Evolutionary conservation across 495 filamentous ascomycete species (phyloP), one percentile per base, ranked within the genome.

Genomic region (Articulospora tetracladia): DNA sequence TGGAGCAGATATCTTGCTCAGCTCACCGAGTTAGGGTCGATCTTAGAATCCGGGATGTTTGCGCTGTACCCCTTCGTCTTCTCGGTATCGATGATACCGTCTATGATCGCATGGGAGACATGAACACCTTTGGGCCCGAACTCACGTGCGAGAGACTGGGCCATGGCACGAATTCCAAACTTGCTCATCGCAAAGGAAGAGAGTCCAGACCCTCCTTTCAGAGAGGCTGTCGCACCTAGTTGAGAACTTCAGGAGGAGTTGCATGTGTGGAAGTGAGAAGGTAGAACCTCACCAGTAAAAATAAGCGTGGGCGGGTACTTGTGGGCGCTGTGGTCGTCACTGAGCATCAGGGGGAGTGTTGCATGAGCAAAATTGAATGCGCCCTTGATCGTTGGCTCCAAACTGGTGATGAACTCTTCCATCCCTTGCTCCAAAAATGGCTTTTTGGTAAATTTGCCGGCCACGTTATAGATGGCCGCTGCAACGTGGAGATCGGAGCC

Each of bases 51-150:
- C 0, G 78, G 70, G 22, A 27, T 54, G 61, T 80, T 76, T 15
- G 11, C 2, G 27, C 20, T 30, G 68, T 70, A 87, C 4, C 70
- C 76, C 69, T 85, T 84, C 23, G 79, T 85, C 41, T 79, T 68
- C 3, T 83, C 83, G 36, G 85, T 85, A 73, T 89, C 84, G 71
- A 91, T 91, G 13, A 86, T 76, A 15, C 87, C 88, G 65, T 91
- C 87, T 52, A 90, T 82, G 54, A 90, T 79, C 2, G 81, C 80
- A 74, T 91, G 87, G 26, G 80, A 73, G 3, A 91, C 83, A 71
- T 91, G 88, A 3, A 91, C 76, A 1, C 88, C 87, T 68, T 89
- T 74, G 0, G 88, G 87, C 0, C 84, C 86, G 66, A 89, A 91
- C 63, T 91, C 88, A 56, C 81, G 76, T 0, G 86, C 87, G 24